Conservation (phyloP, 306 rosid species). For the Dryas alaskensis region DNA sequence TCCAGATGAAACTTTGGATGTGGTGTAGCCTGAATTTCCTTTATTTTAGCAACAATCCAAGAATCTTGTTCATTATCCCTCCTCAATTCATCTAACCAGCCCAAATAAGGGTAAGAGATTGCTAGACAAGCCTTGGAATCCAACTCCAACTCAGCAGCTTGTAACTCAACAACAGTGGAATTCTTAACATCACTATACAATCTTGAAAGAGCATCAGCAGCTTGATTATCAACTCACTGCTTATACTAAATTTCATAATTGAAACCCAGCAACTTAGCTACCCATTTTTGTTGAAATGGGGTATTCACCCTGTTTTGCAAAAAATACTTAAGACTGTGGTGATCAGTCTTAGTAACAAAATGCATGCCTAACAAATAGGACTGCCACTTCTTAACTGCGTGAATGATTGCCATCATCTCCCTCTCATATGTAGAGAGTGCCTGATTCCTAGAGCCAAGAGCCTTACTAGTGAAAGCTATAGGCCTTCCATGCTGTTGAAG, state of each 20-base stretch:
- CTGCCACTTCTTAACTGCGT: not conserved
- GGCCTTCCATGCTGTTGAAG: not conserved
- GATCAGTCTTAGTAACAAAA: not conserved
- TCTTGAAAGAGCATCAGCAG: not conserved
- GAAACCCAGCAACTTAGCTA: not conserved
- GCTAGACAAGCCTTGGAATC: not conserved
- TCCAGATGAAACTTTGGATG: too few relatives aligned
- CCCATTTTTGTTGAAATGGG: not conserved
- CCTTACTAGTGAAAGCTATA: not conserved
- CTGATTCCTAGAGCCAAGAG: not conserved
- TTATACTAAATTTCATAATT: not conserved
- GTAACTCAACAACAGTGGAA: not conserved
- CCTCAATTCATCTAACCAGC: not conserved
- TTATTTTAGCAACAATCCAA: too few relatives aligned
- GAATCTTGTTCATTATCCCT: not conserved
- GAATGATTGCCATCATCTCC: not conserved
- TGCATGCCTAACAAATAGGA: not conserved
- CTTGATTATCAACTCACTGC: not conserved
- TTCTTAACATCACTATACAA: rapidly evolving
- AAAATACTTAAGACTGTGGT: not conserved
- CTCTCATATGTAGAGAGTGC: not conserved
- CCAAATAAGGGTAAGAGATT: not conserved
- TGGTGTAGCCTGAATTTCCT: too few relatives aligned
- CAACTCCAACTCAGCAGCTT: too few relatives aligned
- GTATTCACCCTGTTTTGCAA: not conserved